phyloP scores from a whole-genome alignment of 345 rosid species.

The Brassica nigra region DNA sequence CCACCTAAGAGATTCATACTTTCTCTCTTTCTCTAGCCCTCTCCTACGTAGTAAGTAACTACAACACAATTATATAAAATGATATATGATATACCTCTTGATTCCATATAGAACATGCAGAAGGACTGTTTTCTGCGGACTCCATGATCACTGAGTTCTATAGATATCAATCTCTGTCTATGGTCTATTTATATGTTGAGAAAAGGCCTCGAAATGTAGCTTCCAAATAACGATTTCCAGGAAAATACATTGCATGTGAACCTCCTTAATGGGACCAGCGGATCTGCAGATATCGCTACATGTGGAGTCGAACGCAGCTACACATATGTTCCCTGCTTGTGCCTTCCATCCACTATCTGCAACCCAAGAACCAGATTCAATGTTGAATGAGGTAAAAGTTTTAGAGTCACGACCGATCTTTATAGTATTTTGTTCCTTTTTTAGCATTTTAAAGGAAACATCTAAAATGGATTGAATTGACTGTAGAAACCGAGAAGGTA shows the following conservation, averaged over 20 bases:
- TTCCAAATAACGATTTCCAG: constrained; percentile 77
- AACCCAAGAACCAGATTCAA: constrained; percentile 17
- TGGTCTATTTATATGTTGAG: constrained; percentile 3
- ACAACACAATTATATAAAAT: too few relatives aligned
- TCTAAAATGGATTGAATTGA: neutral
- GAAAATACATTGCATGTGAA: constrained; percentile 71
- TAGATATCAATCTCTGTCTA: too few relatives aligned
- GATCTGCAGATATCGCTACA: constrained; percentile 77
- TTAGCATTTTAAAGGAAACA: neutral
- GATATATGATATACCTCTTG: too few relatives aligned
- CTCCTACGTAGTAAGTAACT: too few relatives aligned
- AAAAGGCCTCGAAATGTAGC: constrained; percentile 58
- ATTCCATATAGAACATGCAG: too few relatives aligned
- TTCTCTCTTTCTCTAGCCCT: too few relatives aligned
- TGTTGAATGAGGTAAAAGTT: neutral
- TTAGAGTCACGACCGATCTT: neutral
- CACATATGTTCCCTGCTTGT: constrained; percentile 78
- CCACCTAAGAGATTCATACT: too few relatives aligned
- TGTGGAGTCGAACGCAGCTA: constrained; percentile 77
- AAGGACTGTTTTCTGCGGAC: too few relatives aligned
- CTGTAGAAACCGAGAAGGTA: constrained; percentile 33
- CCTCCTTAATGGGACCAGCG: constrained; percentile 67
- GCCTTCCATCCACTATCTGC: constrained; percentile 80
- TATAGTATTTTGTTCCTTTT: neutral
- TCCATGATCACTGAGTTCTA: too few relatives aligned